These are phyloP conservation scores for Suhomyces kilbournensis DNA, from an alignment of 805 yeast species.

Conservation along the genomic window DNA sequence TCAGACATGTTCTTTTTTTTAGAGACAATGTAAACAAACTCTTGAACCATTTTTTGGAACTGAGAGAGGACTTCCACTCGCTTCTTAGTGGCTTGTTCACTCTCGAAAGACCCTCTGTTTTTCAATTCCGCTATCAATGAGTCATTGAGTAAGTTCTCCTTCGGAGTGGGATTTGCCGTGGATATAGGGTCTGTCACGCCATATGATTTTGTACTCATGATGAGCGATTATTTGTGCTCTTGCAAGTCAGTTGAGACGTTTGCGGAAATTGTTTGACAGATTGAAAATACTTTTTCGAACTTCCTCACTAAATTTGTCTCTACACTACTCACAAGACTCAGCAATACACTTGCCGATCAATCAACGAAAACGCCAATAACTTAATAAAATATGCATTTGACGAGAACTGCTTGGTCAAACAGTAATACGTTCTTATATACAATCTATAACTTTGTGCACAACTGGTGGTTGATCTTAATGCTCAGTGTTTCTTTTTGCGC, in stretches of 20 bases:
- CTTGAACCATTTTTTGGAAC: conserved; percentile 72
- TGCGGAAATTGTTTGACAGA: no score
- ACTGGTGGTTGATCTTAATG: not conserved
- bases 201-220: conserved; percentile 29
- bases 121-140: conserved; percentile 73
- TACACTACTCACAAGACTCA: no score
- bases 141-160: conserved; percentile 75
- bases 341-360: no score
- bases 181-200: conserved; percentile 88
- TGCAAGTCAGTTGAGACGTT: no score
- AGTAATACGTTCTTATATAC: not conserved
- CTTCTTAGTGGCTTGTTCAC: conserved; percentile 77
- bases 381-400: no score
- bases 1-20: conserved; percentile 87
- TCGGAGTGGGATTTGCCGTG: conserved; percentile 75
- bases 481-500: not conserved
- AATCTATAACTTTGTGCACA: not conserved
- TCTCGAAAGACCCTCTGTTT: conserved; percentile 82
- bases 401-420: not conserved
- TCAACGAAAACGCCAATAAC: no score
- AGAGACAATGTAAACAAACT: conserved; percentile 81
- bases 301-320: no score
- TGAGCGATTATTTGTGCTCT: not conserved
- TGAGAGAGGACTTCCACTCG: conserved; percentile 65
- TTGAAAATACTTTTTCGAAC: no score